phyloP scores from a whole-genome alignment of 1,284 basidiomycete species.

The Tremellales sp. region DNA sequence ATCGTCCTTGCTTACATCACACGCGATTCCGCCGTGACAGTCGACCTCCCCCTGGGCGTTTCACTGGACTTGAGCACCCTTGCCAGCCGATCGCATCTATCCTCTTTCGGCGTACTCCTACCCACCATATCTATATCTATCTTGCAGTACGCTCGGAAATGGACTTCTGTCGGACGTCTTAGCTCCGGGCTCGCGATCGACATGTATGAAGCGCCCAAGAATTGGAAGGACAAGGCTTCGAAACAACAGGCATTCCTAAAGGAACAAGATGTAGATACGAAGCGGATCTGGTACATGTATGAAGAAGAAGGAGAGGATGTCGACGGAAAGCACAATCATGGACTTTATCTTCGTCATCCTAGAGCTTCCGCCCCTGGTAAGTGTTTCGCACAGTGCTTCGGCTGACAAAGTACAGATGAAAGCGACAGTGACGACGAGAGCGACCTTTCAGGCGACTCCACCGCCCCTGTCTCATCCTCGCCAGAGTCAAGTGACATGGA shows the following conservation, averaged over 20 bases:
- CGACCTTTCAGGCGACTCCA: constrained; percentile 1
- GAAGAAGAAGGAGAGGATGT: constrained; percentile 19
- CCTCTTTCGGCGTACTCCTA: constrained; percentile 24
- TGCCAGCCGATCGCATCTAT: constrained; percentile 56
- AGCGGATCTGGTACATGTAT: constrained; percentile 62
- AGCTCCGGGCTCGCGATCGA: constrained; percentile 61
- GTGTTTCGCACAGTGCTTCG: constrained; percentile 1
- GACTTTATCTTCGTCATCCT: constrained; percentile 34
- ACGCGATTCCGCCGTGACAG: constrained; percentile 56
- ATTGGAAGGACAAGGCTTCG: constrained; percentile 56
- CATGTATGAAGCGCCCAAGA: constrained; percentile 61
- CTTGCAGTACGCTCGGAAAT: constrained; percentile 24
- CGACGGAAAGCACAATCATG: constrained; percentile 22
- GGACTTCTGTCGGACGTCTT: constrained; percentile 60
- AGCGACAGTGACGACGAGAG: not conserved
- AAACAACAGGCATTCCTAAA: constrained; percentile 64
- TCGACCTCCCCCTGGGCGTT: constrained; percentile 61
- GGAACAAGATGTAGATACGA: constrained; percentile 66
- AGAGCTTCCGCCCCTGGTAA: constrained; percentile 1
- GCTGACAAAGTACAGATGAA: not conserved
- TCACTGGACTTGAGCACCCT: constrained; percentile 67
- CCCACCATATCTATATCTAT: constrained; percentile 21
- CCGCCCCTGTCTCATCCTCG: constrained; percentile 4
- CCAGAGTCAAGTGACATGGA: not conserved
- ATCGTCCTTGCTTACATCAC: constrained; percentile 59